phyloP scores from a whole-genome alignment of 345 rosid species.

The Hibiscus tridactylites region DNA sequence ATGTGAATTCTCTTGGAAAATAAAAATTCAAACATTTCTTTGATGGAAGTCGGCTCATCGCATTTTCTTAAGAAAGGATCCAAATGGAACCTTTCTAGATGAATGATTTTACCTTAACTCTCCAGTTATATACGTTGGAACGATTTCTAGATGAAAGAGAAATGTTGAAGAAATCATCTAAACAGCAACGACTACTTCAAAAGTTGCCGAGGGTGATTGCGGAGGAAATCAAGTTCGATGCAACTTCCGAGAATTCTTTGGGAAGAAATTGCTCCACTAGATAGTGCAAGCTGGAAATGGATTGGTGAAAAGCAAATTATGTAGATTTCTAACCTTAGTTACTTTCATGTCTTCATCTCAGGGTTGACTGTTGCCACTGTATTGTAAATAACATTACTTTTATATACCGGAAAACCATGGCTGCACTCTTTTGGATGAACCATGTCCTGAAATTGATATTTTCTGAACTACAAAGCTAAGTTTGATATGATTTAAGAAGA shows the following conservation, averaged over 20 bases:
- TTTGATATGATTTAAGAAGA: too few species aligned
- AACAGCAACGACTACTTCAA: conserved; percentile 26
- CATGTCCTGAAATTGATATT: too few species aligned
- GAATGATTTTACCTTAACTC: not conserved
- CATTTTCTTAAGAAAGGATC: not conserved
- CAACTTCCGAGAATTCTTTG: not conserved
- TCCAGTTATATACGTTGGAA: conserved; percentile 7
- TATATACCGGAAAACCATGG: too few species aligned
- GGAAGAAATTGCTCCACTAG: not conserved
- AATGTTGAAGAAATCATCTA: conserved; percentile 25
- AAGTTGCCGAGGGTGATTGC: conserved; percentile 30
- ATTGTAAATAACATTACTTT: too few species aligned
- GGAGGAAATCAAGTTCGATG: conserved; percentile 5
- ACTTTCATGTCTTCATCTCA: too few species aligned
- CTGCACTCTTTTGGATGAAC: too few species aligned
- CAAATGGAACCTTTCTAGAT: not conserved
- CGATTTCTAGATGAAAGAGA: conserved; percentile 17
- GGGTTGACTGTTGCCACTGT: too few species aligned
- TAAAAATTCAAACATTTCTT: not conserved
- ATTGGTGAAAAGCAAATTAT: not conserved
- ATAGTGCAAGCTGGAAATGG: not conserved
- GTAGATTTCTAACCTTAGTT: not conserved
- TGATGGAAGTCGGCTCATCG: not conserved
- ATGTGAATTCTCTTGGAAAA: not conserved
- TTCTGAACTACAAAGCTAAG: too few species aligned